phyloP scores from a whole-genome alignment of 495 filamentous ascomycete species.

The Geopyxis carbonaria region DNA sequence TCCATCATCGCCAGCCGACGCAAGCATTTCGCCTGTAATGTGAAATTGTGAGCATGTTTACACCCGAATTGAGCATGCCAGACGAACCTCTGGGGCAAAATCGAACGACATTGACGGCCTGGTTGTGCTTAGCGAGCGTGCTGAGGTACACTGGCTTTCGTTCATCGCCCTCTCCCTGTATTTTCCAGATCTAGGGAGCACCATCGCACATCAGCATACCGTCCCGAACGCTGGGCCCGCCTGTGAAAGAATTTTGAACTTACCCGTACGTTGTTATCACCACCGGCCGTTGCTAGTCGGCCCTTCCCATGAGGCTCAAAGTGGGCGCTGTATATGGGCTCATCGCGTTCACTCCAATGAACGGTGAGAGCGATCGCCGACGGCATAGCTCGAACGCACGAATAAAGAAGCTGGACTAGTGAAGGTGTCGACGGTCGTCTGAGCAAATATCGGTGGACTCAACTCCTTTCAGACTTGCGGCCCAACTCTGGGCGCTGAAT shows the following conservation, averaged over 20 bases:
- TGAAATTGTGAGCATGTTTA: no score
- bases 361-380: conserved; percentile 69
- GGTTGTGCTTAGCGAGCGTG: conserved; percentile 80
- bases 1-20: conserved; percentile 89
- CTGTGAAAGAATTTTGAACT: conserved; percentile 23
- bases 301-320: conserved; percentile 90
- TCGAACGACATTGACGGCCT: conserved; percentile 94
- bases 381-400: conserved; percentile 5
- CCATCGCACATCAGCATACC: conserved; percentile 4
- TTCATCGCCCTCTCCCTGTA: conserved; percentile 73
- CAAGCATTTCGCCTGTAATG: conserved; percentile 65
- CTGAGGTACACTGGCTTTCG: conserved; percentile 78
- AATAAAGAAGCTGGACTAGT: no score
- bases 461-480: no score
- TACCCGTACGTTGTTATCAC: conserved; percentile 94
- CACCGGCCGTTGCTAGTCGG: conserved; percentile 80
- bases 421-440: no score
- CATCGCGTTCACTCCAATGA: conserved; percentile 90
- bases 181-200: conserved; percentile 76
- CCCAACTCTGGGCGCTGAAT: no score
- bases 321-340: conserved; percentile 87
- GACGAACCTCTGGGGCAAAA: conserved; percentile 74
- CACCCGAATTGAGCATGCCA: neutral
- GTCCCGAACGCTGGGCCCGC: conserved; percentile 1
- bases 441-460: no score